Evolutionary conservation across 306 rosid genomes (phyloP), one percentile per base, ranked within the genome.

Genomic region (Canavalia ensiformis): DNA sequence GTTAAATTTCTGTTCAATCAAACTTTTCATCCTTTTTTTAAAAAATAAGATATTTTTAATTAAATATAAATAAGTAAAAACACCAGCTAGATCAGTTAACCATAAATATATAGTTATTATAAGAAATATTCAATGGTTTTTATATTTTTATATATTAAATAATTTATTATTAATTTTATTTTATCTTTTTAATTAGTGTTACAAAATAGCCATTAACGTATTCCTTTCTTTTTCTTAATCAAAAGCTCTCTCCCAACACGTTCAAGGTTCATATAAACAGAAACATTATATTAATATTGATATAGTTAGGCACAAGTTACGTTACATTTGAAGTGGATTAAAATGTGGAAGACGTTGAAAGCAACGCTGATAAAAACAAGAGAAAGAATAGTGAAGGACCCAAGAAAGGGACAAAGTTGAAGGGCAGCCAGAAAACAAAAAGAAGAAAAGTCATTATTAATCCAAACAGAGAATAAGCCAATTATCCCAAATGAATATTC

Each of bases 371-470:
- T 74, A 56, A 44, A 77, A 25, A 50, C 31, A 3, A 52, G 58
- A 41, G 37, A 65, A 67, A 57, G 28, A 64, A n/a, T 66, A 75
- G 44, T 34, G 7, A 71, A 81, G 12, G 57, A 4, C 50, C 75
- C 35, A 64, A 75, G 81, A 75, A 76, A 80, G 57, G 75, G 82
- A 83, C 89, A 83, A 73, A 86, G 25, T 18, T 58, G 63, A 76
- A 80, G 75, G 44, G 83, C 87, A 86, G 72, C 75, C 70, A 71
- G 28, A 72, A 72, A 86, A 83, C 87, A 86, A 83, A 83, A 82
- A 68, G 18, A 35, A 12, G 39, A 18, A 30, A 67, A 44, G 33
- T 12, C 4, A 56, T 70, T n/a, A 51, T 68, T 52, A 45, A 12
- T 41, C 62, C 59, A 69, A 76, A 18, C 25, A 18, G 59, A 34